Percentiles rank a stretch among this genome's conserved stretches.
Evolutionary conservation across 441 rosid species (phyloP).

Genomic region (Populus tomentosa): DNA sequence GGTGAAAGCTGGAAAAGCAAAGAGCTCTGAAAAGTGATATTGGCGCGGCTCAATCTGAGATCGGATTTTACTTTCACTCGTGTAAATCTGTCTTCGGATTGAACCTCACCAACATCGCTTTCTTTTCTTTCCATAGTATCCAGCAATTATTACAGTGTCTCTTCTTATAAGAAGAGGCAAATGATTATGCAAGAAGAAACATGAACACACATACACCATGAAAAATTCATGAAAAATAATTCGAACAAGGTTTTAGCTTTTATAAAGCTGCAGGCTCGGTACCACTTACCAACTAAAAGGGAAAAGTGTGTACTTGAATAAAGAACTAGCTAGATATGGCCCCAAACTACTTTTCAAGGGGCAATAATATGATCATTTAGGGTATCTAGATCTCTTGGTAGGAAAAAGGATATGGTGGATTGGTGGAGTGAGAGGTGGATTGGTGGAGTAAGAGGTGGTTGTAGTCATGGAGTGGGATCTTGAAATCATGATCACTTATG

Average conservation of each 20-base stretch:
- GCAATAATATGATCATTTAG: conserved; percentile 16
- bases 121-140: conserved; percentile 21
- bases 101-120: conserved; percentile 93
- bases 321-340: conserved; percentile 25
- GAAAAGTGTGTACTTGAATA: conserved; percentile 18
- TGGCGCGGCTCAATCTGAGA: conserved; percentile 99
- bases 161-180: not conserved
- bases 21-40: conserved; percentile 53
- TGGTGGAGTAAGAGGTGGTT: conserved; percentile 30
- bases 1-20: conserved; percentile 7
- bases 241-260: conserved; percentile 4
- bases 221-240: no score
- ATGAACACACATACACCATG: not conserved
- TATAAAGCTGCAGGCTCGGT: conserved; percentile 8
- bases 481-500: conserved; percentile 21
- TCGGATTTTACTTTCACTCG: conserved; percentile 33
- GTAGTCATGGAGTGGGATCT: conserved; percentile 32
- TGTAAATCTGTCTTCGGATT: conserved; percentile 77
- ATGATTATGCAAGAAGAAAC: conserved; percentile 7
- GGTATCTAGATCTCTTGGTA: conserved; percentile 17
- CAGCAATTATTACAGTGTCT: conserved; percentile 4
- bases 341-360: conserved; percentile 24
- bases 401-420: conserved; percentile 23
- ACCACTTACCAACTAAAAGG: conserved; percentile 18
- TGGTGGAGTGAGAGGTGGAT: conserved; percentile 28